Base-by-base conservation (phyloP, 2,329 filamentous ascomycete genomes). In the Aureobasidium leucospermi region DNA sequence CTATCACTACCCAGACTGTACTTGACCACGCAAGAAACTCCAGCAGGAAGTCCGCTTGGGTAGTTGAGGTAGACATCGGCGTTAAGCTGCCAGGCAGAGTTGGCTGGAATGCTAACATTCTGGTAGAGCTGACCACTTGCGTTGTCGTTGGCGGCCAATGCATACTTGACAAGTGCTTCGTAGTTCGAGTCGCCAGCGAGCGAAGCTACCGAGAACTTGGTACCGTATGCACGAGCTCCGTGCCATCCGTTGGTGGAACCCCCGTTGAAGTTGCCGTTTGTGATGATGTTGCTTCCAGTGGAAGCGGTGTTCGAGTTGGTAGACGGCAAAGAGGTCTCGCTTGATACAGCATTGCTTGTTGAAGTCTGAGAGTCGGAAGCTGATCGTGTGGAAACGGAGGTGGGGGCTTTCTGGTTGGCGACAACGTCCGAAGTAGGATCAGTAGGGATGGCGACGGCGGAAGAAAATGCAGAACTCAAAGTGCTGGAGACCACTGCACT, bases 101-200 rank as follows among this genome's bases (percentile, higher is more conserved):
- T 45, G n/a, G 55, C 55, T n/a, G 55, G 55, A 7, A 58, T 58
- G 29, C 34, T 58, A 28, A 58, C 55, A 6, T 49, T 58, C 23
- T 58, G 55, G 11, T 48, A 58, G 13, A 58, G 39, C 13, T 58
- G 43, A 36, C 45, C 55, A 11, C 36, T 49, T 2, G 43, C 55
- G 4, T 58, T 58, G 45, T 45, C 55, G 28, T 58, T 39, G 36
- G 36, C 36, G 34, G 15, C 36, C 34, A 58, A 15, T 31, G 43
- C 19, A 28, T 58, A 58, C 15, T 41, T 57, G 4, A 57, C 42
- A 57, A 57, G 53, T 38, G 53, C 53, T 39, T 57, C 42, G 32
- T 57, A 57, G 53, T 57, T 58, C 28, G 34, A 39, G 19, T 58
- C 55, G 23, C 45, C 45, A 16, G 43, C 45, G 43, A 58, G 55